phyloP scores from a whole-genome alignment of 768 basidiomycete genomes.

The Leucocoprinus leucothites region DNA sequence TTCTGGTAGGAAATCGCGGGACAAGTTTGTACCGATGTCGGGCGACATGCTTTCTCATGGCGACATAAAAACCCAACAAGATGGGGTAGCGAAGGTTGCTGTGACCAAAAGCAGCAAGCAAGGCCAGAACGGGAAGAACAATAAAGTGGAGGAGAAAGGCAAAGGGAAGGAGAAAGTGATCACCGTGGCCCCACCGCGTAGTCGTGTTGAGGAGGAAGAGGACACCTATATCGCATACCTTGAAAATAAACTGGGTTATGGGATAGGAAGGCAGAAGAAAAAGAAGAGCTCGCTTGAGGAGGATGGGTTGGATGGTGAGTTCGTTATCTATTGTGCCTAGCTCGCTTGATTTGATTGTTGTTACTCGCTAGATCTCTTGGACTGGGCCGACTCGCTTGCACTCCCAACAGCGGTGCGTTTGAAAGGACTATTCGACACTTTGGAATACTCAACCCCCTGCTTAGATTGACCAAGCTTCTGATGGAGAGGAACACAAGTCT shows the following conservation, averaged over 20 bases:
- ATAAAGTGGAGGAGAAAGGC: conserved; percentile 7
- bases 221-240: conserved; percentile 84
- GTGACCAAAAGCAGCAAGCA: neutral
- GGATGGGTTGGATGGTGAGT: conserved; percentile 84
- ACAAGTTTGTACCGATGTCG: neutral
- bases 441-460: neutral
- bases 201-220: conserved; percentile 52
- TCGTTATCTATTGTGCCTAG: neutral
- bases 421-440: conserved; percentile 9
- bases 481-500: conserved; percentile 21
- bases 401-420: conserved; percentile 11
- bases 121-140: neutral
- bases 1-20: neutral
- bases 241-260: conserved; percentile 71
- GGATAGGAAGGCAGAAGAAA: conserved; percentile 36
- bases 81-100: neutral
- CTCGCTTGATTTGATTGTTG: neutral
- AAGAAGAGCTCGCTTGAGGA: conserved; percentile 49
- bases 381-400: conserved; percentile 42
- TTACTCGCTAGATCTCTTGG: conserved; percentile 45
- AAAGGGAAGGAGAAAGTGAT: neutral
- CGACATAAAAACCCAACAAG: neutral
- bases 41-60: neutral
- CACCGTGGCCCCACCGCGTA: conserved; percentile 1
- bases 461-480: conserved; percentile 10